Percentiles rank a stretch among this genome's conserved stretches.
Evolutionary conservation across 1,284 basidiomycete genomes (phyloP).

Genomic region (Amylostereum chailletii): DNA sequence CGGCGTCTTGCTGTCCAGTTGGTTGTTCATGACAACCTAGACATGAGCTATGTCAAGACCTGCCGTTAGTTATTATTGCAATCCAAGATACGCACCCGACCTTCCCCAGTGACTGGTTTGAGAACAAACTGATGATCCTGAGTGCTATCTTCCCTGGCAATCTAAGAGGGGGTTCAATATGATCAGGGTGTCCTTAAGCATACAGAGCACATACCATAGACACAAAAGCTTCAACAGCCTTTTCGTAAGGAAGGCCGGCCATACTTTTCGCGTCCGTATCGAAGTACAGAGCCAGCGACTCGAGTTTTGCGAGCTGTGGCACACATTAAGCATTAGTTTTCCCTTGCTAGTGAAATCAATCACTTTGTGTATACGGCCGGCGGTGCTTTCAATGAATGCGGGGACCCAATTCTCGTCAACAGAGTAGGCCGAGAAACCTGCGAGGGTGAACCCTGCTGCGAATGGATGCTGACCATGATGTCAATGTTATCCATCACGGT

Average conservation of each 20-base stretch:
- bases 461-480: constrained; percentile 73
- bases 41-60: not conserved
- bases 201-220: constrained; percentile 47
- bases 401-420: constrained; percentile 89
- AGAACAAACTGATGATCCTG: constrained; percentile 89
- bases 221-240: constrained; percentile 75
- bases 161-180: constrained; percentile 33
- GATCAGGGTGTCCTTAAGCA: not conserved
- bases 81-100: constrained; percentile 47
- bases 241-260: constrained; percentile 56
- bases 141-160: constrained; percentile 46
- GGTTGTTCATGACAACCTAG: constrained; percentile 80
- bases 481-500: not conserved
- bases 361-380: constrained; percentile 88
- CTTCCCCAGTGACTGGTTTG: constrained; percentile 94
- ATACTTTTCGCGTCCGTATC: constrained; percentile 89
- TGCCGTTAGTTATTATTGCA: not conserved
- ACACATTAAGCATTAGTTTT: constrained; percentile 7
- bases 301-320: constrained; percentile 71
- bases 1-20: constrained; percentile 64
- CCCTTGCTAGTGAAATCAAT: constrained; percentile 3
- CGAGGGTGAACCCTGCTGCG: constrained; percentile 87
- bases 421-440: constrained; percentile 89
- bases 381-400: constrained; percentile 91
- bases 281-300: constrained; percentile 91